Conservation (phyloP, 2,329 filamentous ascomycete species). For the Xylaria sp. region DNA sequence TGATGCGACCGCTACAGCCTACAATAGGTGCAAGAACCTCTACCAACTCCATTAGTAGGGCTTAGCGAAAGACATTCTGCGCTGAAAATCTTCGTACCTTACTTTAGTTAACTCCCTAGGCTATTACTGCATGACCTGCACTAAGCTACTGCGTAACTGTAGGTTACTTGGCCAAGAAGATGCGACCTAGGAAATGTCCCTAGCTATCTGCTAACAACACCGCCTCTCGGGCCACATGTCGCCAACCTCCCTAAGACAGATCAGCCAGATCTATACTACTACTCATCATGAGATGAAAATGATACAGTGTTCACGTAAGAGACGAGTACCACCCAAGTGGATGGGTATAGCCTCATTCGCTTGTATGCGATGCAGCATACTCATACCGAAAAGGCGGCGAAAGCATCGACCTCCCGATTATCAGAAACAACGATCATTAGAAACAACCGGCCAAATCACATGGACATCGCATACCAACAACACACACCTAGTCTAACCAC, state of each 20-base stretch:
- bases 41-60: conserved; percentile 34
- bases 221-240: neutral
- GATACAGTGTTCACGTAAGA: conserved; percentile 28
- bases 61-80: conserved; percentile 35
- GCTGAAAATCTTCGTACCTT: conserved; percentile 36
- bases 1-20: neutral
- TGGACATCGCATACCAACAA: neutral
- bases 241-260: neutral
- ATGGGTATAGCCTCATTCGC: conserved; percentile 24
- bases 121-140: conserved; percentile 8
- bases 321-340: neutral
- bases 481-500: too few species aligned
- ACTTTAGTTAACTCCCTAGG: conserved; percentile 27
- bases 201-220: conserved; percentile 1
- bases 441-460: neutral
- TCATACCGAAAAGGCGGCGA: neutral
- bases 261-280: conserved; percentile 2
- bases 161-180: neutral
- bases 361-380: neutral
- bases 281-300: conserved; percentile 27
- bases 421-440: neutral
- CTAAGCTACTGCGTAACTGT: neutral
- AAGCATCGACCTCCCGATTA: neutral
- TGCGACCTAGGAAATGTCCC: neutral
- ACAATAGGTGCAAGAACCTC: conserved; percentile 5